Base-by-base conservation (phyloP, 2,329 filamentous ascomycete genomes). In the Macrophomina pseudophaseolina region DNA sequence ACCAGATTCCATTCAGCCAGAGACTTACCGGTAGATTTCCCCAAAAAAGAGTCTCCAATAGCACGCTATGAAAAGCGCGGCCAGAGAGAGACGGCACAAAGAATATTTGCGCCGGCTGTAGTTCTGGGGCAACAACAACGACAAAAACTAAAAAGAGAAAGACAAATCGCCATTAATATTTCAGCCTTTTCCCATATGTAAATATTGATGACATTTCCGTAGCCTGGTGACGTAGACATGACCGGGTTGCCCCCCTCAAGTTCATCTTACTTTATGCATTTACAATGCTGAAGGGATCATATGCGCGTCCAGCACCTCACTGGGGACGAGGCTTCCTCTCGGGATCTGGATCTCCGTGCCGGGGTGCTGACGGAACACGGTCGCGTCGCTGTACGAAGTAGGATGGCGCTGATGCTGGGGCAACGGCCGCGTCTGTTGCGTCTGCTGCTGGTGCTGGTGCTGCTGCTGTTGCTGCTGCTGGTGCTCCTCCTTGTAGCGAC, bases 281-380 rank as follows among this genome's bases (percentile, higher is more conserved):
- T 66, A 72, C 38, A 74, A 67, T 28, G 72, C 69, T 38, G 67
- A 70, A 6, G 64, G 58, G 35, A 60, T 64, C 35, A 66, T 58
- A 12, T 72, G 69, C n/a, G 68, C 70, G 54, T 80, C 76, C 64
- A 80, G 65, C 18, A 80, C 76, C 69, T 79, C 77, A 16, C 74
- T 76, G 5, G 78, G 76, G 6, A 80, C 77, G 3, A 72, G 70
- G 56, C 78, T 79, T 23, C 74, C 70, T 48, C 73, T 74, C 54
- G 75, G 78, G 68, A 80, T 78, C 62, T 75, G 67, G 4, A 80
- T 77, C 68, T 80, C 77, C 5, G 73, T 78, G 23, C 78, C 78
- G 3, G 78, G 78, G 51, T 80, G 78, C 38, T 74, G 73, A 54
- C 74, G 72, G 71, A 80, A 80, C 33, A 80, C 75, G 1, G 77